Base-by-base conservation (phyloP, 1,139 yeast species). In the Eremothecium sinecaudum region DNA sequence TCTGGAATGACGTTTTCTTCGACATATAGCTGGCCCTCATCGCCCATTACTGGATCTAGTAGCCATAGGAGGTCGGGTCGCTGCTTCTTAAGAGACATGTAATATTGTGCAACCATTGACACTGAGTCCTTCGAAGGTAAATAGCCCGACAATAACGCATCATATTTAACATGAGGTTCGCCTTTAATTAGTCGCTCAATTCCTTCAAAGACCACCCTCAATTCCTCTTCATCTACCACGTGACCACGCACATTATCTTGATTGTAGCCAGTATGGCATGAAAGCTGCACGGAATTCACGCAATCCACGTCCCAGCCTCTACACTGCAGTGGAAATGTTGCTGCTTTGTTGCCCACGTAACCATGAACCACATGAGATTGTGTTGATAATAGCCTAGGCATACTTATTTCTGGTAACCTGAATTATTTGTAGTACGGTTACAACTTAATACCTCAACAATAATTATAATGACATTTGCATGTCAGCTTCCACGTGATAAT, bases 11-110 rank as follows among this genome's bases (percentile, higher is more conserved):
- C 75, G 24, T 69, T 62, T 36, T 67, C 61, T 40, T 67, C 71
- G 4, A 79, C 86, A 44, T 79, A 79, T 15, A 78, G 47, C 42
- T 69, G 66, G 10, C 81, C 83, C 46, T 78, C 76, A 52, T 79
- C 87, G 1, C 90, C 90, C 73, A 79, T 70, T 1, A 79, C 81
- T 1, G 90, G 86, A 51, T 79, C 90, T 44, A 79, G 58, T 18
- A 79, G 58, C 62, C 76, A 71, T 6, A 59, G 24, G 10, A 49
- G 18, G 1, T 44, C 21, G 1, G 53, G 51, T 23, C 51, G 46
- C 17, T 34, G 22, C 10, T 17, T 20, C 38, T 59, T 58, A 21
- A 47, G 34, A 25, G 45, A 43, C 4, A 33, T 13, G 16, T 59
- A 57, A 18, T 54, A 51, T 22, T 46, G 40, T 2, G 51, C 55